Conservation (phyloP, 139 green algal genomes). For the Spirogloea muscicola region DNA sequence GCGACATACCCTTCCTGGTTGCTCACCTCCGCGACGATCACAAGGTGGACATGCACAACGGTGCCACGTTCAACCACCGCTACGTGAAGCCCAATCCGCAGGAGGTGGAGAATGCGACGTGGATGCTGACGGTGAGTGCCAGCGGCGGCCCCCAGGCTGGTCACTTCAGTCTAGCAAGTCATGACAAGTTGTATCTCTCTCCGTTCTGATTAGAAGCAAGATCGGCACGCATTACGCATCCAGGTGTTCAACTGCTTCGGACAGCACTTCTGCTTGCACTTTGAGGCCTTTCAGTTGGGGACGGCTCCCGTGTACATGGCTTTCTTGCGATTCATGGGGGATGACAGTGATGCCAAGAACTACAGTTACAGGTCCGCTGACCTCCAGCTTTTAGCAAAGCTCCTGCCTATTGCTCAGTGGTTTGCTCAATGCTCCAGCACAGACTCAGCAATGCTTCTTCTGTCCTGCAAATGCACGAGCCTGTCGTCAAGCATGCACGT, state of each 20-base stretch:
- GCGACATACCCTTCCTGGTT: slow-evolving; percentile 26
- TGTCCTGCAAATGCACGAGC: too few species aligned
- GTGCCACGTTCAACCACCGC: slow-evolving; percentile 33
- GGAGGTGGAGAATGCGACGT: slow-evolving; percentile 44
- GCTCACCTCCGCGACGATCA: slow-evolving; percentile 37
- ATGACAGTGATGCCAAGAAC: slow-evolving; percentile 36
- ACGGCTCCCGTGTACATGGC: slow-evolving; percentile 35
- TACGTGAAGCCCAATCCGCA: slow-evolving; percentile 45
- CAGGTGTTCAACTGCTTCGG: slow-evolving; percentile 45
- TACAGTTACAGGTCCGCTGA: too few species aligned
- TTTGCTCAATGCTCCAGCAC: too few species aligned
- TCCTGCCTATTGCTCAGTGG: too few species aligned
- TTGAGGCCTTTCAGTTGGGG: slow-evolving; percentile 40
- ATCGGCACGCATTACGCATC: too few species aligned
- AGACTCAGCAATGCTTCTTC: too few species aligned
- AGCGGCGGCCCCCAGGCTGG: too few species aligned
- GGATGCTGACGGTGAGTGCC: slow-evolving; percentile 47
- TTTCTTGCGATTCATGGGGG: slow-evolving; percentile 42
- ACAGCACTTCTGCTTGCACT: slow-evolving; percentile 45
- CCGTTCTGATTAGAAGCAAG: too few species aligned
- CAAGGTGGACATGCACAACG: slow-evolving; percentile 46
- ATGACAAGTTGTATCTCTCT: too few species aligned
- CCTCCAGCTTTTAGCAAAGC: too few species aligned
- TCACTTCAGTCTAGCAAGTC: too few species aligned
- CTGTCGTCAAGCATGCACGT: too few species aligned